Conservation (phyloP, 345 rosid species). For the Populus davidiana region DNA sequence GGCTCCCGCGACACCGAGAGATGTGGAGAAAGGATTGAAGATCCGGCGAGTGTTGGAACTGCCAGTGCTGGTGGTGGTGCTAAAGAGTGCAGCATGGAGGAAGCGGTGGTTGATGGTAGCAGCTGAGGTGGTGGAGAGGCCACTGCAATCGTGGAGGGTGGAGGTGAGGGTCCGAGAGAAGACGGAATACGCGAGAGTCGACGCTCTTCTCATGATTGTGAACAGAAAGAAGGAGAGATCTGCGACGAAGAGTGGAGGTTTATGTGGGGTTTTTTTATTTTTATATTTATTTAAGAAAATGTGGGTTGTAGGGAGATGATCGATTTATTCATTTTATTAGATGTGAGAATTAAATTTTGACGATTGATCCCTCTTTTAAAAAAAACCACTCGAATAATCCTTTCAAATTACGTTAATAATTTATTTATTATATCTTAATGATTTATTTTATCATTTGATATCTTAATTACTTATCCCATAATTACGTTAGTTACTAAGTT, state of each 20-base stretch:
- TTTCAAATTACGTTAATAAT: no score
- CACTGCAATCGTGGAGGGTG: conserved; percentile 8
- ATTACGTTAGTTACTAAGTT: no score
- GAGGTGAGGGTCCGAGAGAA: conserved; percentile 34
- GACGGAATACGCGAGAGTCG: conserved; percentile 29
- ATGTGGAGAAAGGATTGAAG: conserved; percentile 26
- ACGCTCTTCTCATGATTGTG: conserved; percentile 41
- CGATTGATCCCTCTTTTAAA: no score
- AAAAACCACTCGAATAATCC: no score
- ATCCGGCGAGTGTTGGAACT: conserved; percentile 22
- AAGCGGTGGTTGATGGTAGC: conserved; percentile 1
- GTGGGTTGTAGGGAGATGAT: background rate
- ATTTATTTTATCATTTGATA: no score
- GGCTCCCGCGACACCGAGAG: conserved; percentile 39
- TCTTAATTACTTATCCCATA: no score
- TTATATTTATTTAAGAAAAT: background rate
- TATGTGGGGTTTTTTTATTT: background rate
- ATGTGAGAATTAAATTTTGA: no score
- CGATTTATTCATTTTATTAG: background rate
- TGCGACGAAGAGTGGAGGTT: background rate
- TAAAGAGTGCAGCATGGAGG: conserved; percentile 32
- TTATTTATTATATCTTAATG: no score
- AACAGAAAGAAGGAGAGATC: background rate
- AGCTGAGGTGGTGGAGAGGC: conserved; percentile 16
- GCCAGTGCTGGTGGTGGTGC: conserved; percentile 27